Percentiles rank a stretch among this genome's conserved stretches.
Evolutionary conservation across 441 rosid species (phyloP).

Genomic region (Breynia disticha): DNA sequence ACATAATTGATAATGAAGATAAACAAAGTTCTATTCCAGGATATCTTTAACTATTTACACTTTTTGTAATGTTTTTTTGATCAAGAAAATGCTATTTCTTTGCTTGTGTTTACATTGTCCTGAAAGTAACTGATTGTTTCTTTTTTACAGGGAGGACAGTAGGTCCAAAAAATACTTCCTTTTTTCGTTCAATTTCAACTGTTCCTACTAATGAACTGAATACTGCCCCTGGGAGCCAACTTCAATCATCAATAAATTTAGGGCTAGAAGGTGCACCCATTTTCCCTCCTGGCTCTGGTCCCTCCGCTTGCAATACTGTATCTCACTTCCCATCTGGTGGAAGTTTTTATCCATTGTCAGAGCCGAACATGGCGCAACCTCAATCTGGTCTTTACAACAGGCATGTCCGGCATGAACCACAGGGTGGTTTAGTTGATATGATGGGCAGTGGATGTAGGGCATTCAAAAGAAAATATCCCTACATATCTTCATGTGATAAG

Average conservation of each 20-base stretch:
- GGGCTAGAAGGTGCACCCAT: conserved; percentile 13
- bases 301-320: conserved; percentile 11
- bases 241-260: conserved; percentile 11
- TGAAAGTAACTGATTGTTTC: not conserved
- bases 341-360: conserved; percentile 14
- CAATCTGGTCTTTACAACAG: conserved; percentile 11
- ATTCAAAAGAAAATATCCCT: conserved; percentile 20
- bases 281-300: conserved; percentile 13
- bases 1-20: too few relatives aligned
- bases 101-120: conserved; percentile 6
- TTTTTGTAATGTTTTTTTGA: not conserved
- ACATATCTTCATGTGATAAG: conserved; percentile 8
- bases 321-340: conserved; percentile 16
- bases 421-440: conserved; percentile 17
- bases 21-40: too few relatives aligned
- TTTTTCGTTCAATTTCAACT: conserved; percentile 16
- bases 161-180: conserved; percentile 15
- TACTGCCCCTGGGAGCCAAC: conserved; percentile 11
- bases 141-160: conserved; percentile 20
- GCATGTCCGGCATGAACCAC: conserved; percentile 12
- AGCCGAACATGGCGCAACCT: conserved; percentile 11
- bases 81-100: too few relatives aligned
- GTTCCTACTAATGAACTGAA: conserved; percentile 10
- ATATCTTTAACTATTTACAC: not conserved
- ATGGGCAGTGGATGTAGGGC: conserved; percentile 15